Base-by-base conservation (phyloP, 768 basidiomycete species). In the Podaxis mareebaensis region DNA sequence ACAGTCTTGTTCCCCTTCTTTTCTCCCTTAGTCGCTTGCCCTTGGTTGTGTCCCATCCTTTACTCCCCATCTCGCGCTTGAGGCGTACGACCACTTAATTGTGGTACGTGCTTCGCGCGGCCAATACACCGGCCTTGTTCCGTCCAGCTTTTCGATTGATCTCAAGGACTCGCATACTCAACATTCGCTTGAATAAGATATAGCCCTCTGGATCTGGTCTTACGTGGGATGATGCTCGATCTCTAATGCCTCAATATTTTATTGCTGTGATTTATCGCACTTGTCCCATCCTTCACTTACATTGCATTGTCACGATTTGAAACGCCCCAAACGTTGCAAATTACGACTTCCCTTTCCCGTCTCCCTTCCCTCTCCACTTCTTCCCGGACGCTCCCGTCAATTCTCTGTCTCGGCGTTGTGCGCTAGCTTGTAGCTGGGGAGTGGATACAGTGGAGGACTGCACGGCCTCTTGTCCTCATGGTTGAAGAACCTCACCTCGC, bases 81-180 rank as follows among this genome's bases (percentile, higher is more conserved):
- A 85, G 83, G 83, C 83, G 87, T 53, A 88, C 87, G 88, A 90
- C 87, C 89, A 84, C 89, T 91, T 91, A 62, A 74, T 70, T 91
- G 90, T 83, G 89, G 89, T 89, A 79, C 85, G 88, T 87, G 82
- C 83, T 83, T 88, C 87, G 86, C 81, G 80, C 81, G 78, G 87
- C 89, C 89, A 77, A 92, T 72, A 90, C 91, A 88, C 80, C 73
- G 89, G 89, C 86, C 73, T 83, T 83, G 76, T 77, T 74, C 67
- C 66, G 71, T 75, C 71, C 68, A 66, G 68, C 71, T 67, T 66
- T 68, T 63, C 66, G 66, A 62, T 65, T 67, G 53, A 60, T 68
- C 68, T 72, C 75, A 67, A 72, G 71, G 67, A 65, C 64, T 67
- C 68, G 72, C 72, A 71, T 33, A 24, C 6, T 48, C 55, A 63